These are phyloP conservation scores for Tremellales sp. DNA, from an alignment of 1,284 basidiomycete species.

Conservation along the genomic window DNA sequence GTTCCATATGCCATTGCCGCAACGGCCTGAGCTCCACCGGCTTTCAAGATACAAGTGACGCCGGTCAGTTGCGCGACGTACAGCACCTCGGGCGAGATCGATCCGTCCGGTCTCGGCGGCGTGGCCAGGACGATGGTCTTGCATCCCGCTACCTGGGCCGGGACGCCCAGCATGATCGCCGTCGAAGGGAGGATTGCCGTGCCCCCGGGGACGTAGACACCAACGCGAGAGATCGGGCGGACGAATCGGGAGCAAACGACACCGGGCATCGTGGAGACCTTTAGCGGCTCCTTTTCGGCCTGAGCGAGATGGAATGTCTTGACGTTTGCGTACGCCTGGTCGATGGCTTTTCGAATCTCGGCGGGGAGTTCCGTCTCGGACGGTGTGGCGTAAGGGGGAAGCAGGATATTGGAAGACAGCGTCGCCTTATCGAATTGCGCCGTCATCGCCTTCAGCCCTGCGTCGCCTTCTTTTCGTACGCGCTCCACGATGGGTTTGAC, in stretches of 20 bases:
- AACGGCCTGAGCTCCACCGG: conserved; percentile 96
- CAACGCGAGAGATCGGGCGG: conserved; percentile 88
- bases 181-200: conserved; percentile 96
- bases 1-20: conserved; percentile 97
- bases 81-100: conserved; percentile 89
- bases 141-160: conserved; percentile 96
- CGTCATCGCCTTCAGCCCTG: conserved; percentile 81
- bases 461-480: conserved; percentile 79
- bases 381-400: conserved; percentile 50
- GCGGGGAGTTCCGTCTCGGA: conserved; percentile 57
- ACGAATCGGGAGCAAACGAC: conserved; percentile 93
- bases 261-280: conserved; percentile 96
- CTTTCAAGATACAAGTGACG: conserved; percentile 81
- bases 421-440: conserved; percentile 84
- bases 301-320: conserved; percentile 86
- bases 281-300: conserved; percentile 63
- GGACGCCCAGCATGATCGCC: conserved; percentile 96
- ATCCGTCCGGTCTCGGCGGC: conserved; percentile 85
- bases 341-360: conserved; percentile 75
- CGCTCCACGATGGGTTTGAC: conserved; percentile 92
- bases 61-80: conserved; percentile 87
- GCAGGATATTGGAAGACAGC: conserved; percentile 49
- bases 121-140: conserved; percentile 90
- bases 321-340: conserved; percentile 89
- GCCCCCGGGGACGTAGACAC: conserved; percentile 95